phyloP scores from a whole-genome alignment of 345 rosid genomes.

The Heritiera fomes region DNA sequence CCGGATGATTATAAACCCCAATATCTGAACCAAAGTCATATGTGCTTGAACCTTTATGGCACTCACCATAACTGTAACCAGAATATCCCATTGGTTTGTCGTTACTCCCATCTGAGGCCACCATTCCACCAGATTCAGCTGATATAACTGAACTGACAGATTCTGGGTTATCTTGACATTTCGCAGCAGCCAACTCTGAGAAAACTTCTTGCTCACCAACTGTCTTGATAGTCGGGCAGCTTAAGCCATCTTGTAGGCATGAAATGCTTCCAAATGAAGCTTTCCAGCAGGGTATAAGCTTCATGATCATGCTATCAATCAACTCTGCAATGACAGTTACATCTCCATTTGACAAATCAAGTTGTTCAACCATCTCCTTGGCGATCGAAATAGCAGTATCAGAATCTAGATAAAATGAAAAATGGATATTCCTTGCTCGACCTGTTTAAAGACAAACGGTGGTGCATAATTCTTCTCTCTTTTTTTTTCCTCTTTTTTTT shows the following conservation, averaged over 20 bases:
- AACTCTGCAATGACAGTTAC: constrained; percentile 64
- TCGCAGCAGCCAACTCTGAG: constrained; percentile 16
- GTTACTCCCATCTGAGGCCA: constrained; percentile 27
- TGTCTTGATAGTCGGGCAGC: constrained; percentile 8
- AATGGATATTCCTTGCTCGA: constrained; percentile 60
- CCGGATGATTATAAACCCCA: constrained; percentile 23
- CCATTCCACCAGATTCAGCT: constrained; percentile 42
- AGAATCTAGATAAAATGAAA: constrained; percentile 61
- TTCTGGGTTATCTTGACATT: constrained; percentile 30
- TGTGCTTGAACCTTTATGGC: neutral
- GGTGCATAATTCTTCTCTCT: neutral
- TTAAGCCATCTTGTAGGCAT: constrained; percentile 25
- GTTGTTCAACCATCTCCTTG: constrained; percentile 87
- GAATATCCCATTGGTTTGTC: constrained; percentile 34
- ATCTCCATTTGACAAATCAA: constrained; percentile 63
- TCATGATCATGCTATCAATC: constrained; percentile 64
- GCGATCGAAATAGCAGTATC: constrained; percentile 76
- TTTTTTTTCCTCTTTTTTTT: neutral
- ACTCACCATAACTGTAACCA: constrained; percentile 27
- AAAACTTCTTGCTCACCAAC: constrained; percentile 19
- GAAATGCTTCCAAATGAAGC: constrained; percentile 27
- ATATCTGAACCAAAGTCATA: constrained; percentile 22
- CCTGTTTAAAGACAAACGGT: constrained; percentile 26
- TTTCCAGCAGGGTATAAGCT: constrained; percentile 45
- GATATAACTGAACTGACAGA: constrained; percentile 53